Evolutionary conservation across 306 rosid species (phyloP).

Genomic region (Clitoria ternatea): DNA sequence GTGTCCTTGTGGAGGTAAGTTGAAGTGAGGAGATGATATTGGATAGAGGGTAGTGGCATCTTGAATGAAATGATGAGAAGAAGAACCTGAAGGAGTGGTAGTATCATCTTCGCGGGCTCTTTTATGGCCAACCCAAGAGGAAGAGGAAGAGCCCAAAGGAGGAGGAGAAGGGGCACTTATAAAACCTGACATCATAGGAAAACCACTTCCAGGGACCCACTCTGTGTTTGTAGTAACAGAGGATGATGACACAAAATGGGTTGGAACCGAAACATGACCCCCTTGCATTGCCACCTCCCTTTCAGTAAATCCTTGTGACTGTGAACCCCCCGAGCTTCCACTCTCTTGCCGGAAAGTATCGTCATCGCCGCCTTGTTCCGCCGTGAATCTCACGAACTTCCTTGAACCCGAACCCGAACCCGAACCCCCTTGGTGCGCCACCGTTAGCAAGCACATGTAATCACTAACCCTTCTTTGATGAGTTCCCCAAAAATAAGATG

Average conservation of each 20-base stretch:
- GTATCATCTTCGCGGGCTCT: constrained; percentile 56
- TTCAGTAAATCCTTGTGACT: neutral
- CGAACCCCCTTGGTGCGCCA: constrained; percentile 37
- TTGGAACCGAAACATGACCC: constrained; percentile 32
- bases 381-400: neutral
- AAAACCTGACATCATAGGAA: constrained; percentile 31
- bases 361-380: constrained; percentile 12
- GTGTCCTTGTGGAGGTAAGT: constrained; percentile 24
- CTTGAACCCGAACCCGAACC: neutral
- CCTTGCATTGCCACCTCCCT: constrained; percentile 2
- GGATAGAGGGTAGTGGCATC: neutral
- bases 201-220: constrained; percentile 34
- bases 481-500: neutral
- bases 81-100: neutral
- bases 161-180: constrained; percentile 30
- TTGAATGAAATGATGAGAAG: constrained; percentile 22
- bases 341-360: neutral
- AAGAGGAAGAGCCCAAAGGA: constrained; percentile 23
- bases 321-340: too few relatives aligned
- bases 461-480: neutral
- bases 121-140: constrained; percentile 52
- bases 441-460: constrained; percentile 27
- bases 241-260: constrained; percentile 29
- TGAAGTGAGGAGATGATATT: neutral
- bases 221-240: constrained; percentile 21